These are phyloP conservation scores for Pholiota adiposa DNA, from an alignment of 1,284 basidiomycete species.

Conservation along the genomic window DNA sequence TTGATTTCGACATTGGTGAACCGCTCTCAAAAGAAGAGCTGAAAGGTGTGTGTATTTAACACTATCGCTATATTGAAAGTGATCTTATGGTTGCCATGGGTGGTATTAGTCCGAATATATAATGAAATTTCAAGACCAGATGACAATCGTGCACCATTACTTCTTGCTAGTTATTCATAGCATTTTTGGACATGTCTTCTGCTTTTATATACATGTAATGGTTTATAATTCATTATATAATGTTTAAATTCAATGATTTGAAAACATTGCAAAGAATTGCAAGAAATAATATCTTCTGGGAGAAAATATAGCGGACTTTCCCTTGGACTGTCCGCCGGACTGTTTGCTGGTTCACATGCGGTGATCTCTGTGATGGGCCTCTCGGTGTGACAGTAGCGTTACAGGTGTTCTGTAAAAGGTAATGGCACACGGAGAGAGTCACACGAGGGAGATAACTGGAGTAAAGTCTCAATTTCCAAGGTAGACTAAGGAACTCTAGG, in stretches of 20 bases:
- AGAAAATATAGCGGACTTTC: no score
- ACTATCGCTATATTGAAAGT: neutral
- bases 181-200: constrained; percentile 1
- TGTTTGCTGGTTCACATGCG: no score
- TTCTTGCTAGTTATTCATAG: constrained; percentile 22
- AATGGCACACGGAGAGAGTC: no score
- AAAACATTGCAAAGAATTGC: no score
- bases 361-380: no score
- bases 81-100: neutral
- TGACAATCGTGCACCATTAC: constrained; percentile 17
- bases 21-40: constrained; percentile 70
- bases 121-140: constrained; percentile 44
- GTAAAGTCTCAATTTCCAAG: no score
- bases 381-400: no score
- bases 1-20: constrained; percentile 84
- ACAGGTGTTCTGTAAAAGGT: no score
- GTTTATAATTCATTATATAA: constrained; percentile 3
- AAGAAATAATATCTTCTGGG: no score
- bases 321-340: no score
- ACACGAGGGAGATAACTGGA: no score
- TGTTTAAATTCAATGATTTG: neutral
- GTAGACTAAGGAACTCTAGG: no score
- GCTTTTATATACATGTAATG: constrained; percentile 4
- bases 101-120: constrained; percentile 46
- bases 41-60: constrained; percentile 52